Evolutionary conservation across 169 alveolate species (phyloP), one percentile per base, ranked within the genome.

Genomic region (Cryptosporidium sp.): DNA sequence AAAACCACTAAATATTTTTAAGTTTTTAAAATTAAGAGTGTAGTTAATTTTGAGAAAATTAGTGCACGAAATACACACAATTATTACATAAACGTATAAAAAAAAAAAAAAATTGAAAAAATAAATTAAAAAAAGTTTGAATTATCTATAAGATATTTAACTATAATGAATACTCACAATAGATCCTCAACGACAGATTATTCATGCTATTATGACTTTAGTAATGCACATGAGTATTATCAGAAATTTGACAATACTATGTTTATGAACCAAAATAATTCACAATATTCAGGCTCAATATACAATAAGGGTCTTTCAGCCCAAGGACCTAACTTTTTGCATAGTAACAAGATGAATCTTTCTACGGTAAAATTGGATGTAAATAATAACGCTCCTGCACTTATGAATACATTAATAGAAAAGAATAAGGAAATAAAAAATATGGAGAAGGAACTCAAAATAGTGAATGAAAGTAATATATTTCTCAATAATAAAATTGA

Each of bases 301-400:
- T 80, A 80, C 35, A 61, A 35, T n/a, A 80, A 65, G 48, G 75
- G 75, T 8, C 56, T 80, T 60, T 58, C 75, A 60, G 89, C 89
- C n/a, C 89, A 80, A 51, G 89, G 89, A 5, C 89, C 89, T 5
- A 53, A 80, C 45, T 80, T 80, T 42, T 39, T 80, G 31, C 89
- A 80, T 39, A 80, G 62, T 9, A 80, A 53, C 18, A 80, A 80
- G 31, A 80, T 80, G 61, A 80, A 44, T 80, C 31, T 80, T 18
- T 65, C 89, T 33, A 62, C 75, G 23, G 75, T 80, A 39, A 80
- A 60, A 62, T 51, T 80, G 33, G 89, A 80, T 60, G 23, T 65
- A 39, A 62, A 48, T 60, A 80, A 80, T 39, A 80, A 80, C 26
- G 89, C 89, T n/a, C 89, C 89, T 16, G 75, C 75, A 18, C 52